Conservation (phyloP, 1,139 yeast genomes). For the Sugiyamaella xylanicola region DNA sequence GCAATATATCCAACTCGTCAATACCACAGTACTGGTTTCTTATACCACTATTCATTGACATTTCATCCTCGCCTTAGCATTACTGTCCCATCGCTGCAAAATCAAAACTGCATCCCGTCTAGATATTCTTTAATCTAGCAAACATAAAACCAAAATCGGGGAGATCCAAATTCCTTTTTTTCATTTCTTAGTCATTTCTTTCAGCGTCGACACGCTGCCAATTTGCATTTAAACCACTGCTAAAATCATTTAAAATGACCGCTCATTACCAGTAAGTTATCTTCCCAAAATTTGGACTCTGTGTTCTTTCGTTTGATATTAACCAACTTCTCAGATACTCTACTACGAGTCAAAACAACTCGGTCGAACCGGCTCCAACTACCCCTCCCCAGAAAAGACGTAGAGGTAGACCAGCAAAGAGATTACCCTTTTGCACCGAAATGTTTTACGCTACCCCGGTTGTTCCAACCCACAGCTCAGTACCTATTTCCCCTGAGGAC, state of each 20-base stretch:
- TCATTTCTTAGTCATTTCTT: slow-evolving; percentile 10
- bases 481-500: slow-evolving; percentile 15
- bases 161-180: slow-evolving; percentile 5
- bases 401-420: slow-evolving; percentile 36
- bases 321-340: slow-evolving; percentile 5
- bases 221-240: slow-evolving; percentile 16
- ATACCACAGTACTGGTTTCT: background rate
- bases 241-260: slow-evolving; percentile 16
- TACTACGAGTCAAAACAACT: slow-evolving; percentile 6
- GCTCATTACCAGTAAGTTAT: slow-evolving; percentile 15
- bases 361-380: slow-evolving; percentile 4
- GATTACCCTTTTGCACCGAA: slow-evolving; percentile 34
- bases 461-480: slow-evolving; percentile 17
- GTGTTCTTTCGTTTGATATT: background rate
- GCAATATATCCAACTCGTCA: too few relatives aligned
- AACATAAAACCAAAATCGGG: background rate
- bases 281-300: background rate
- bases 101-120: background rate
- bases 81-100: background rate
- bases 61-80: background rate
- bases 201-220: slow-evolving; percentile 6
- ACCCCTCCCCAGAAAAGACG: slow-evolving; percentile 26
- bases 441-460: slow-evolving; percentile 31
- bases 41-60: too few relatives aligned
- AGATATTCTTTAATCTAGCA: background rate